Percentiles rank a stretch among this genome's conserved stretches.
phyloP scores from a whole-genome alignment of 78 protist species.

The Carpediemonas membranifera region DNA sequence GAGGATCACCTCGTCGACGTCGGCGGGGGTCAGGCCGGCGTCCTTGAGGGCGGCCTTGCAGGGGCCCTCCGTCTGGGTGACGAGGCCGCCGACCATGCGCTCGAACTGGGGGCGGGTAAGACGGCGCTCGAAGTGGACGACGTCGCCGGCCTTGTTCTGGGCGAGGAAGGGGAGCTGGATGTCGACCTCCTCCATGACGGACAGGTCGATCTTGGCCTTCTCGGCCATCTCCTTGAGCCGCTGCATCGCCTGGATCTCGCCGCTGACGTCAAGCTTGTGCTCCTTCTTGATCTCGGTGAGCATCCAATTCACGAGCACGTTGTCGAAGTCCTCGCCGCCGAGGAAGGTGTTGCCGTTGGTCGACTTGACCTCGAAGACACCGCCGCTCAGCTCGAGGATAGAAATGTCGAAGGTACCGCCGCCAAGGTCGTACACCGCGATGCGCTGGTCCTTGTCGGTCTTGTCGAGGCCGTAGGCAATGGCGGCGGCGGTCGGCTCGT shows the following conservation, averaged over 20 bases:
- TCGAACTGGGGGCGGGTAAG: slow-evolving; percentile 75
- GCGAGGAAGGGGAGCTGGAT: slow-evolving; percentile 85
- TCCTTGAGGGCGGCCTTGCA: slow-evolving; percentile 80
- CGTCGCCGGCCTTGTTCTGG: background rate
- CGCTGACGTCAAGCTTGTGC: background rate
- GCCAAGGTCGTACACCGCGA: slow-evolving; percentile 95
- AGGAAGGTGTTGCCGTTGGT: slow-evolving; percentile 95
- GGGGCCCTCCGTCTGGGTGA: slow-evolving; percentile 73
- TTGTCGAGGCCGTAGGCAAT: slow-evolving; percentile 69
- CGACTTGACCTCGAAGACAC: slow-evolving; percentile 92
- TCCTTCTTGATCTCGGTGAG: background rate
- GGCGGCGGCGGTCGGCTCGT: slow-evolving; percentile 98
- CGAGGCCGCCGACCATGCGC: slow-evolving; percentile 52
- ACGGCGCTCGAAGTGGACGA: slow-evolving; percentile 19
- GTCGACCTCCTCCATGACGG: background rate
- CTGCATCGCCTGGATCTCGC: background rate
- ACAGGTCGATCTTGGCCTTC: slow-evolving; percentile 89
- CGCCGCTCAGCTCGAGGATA: slow-evolving; percentile 80
- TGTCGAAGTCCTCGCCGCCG: slow-evolving; percentile 98
- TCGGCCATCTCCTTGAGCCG: slow-evolving; percentile 85
- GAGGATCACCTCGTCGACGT: slow-evolving; percentile 84
- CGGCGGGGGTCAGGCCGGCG: slow-evolving; percentile 56
- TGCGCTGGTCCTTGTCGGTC: slow-evolving; percentile 57
- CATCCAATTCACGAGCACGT: slow-evolving; percentile 11
- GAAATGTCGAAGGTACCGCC: slow-evolving; percentile 99